Percentiles rank a stretch among this genome's conserved stretches.
phyloP scores from a whole-genome alignment of 1,284 basidiomycete species.

The Apiotrichum porosum region DNA sequence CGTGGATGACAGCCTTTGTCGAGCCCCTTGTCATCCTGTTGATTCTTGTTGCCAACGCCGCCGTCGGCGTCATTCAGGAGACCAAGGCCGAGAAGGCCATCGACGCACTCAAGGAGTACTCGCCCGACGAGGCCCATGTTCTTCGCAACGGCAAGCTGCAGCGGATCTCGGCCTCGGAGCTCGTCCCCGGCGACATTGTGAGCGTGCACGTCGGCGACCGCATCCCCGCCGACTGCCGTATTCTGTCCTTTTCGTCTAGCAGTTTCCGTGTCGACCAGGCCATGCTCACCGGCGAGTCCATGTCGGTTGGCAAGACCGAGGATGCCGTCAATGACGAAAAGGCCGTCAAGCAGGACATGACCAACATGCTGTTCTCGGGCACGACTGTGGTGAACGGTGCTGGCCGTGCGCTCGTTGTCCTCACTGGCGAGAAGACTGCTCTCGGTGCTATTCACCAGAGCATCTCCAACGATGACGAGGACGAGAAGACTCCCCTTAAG shows the following conservation, averaged over 20 bases:
- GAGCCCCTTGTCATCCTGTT: conserved; percentile 89
- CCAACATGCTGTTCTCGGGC: conserved; percentile 88
- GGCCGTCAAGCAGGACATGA: conserved; percentile 94
- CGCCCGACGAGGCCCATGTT: conserved; percentile 90
- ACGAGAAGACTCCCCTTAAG: conserved; percentile 91
- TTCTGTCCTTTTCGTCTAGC: conserved; percentile 74
- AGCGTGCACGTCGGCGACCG: conserved; percentile 87
- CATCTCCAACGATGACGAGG: conserved; percentile 55
- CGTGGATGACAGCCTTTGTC: conserved; percentile 70
- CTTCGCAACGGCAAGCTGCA: conserved; percentile 65
- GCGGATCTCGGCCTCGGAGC: conserved; percentile 73
- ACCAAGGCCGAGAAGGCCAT: conserved; percentile 91
- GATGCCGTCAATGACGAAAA: conserved; percentile 61
- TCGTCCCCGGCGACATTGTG: conserved; percentile 91
- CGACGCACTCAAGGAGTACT: conserved; percentile 92
- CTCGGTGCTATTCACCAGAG: conserved; percentile 94
- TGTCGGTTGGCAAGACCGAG: conserved; percentile 74
- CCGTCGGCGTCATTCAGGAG: conserved; percentile 92
- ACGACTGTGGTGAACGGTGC: conserved; percentile 90
- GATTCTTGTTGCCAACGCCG: conserved; percentile 87
- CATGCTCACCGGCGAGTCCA: conserved; percentile 87
- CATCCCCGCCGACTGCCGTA: conserved; percentile 85
- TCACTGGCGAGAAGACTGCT: conserved; percentile 78
- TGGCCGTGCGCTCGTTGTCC: conserved; percentile 75
- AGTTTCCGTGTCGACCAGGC: conserved; percentile 92